Base-by-base conservation (phyloP, 371 early-diverging fungal species). In the Furculomyces boomerangus region DNA sequence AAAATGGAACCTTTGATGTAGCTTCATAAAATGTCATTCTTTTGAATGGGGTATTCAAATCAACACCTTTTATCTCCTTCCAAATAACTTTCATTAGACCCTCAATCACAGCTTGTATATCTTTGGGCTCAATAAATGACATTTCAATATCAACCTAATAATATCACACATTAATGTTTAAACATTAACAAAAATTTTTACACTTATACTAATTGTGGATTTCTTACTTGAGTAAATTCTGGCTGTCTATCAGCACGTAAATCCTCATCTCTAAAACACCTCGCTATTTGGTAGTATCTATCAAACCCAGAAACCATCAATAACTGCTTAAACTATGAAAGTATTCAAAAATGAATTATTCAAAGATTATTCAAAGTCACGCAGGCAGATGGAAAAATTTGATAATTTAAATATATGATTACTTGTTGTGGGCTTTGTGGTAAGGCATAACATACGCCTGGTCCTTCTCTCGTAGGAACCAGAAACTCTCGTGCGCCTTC, bases 341-440 rank as follows among this genome's bases (percentile, higher is more conserved):
- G 20, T 46, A 7, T 31, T 30, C 37, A 54, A 13, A 1, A 14
- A 27, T 50, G 16, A 29, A 30, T 30, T 25, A 7, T 27, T 26
- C n/a, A 45, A 45, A 35, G 30, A 5, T 57, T 13, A 30, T 56
- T 45, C 14, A n/a, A n/a, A n/a, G n/a, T n/a, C n/a, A n/a, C n/a
- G n/a, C n/a, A 8, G 37, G 29, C 10, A n/a, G 24, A 29, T 57
- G 48, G 14, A 40, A 43, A 32, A 44, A 25, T 32, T 28, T 30
- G 28, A 25, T 18, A 58, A 5, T 20, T 20, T 16, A 26, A 27
- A 30, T 37, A 20, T 30, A 39, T 10, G 37, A 20, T 5, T 72
- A 77, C 83, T 69, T 91, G 91, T 60, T 93, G 92, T 32, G 93
- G 93, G 57, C 86, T 85, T 64, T 93, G 93, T 20, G 93, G 84